A percentile compares a stretch with the other conserved stretches of the same genome.
Evolutionary conservation across 305 asterid genomes (phyloP).

Genomic region (Ajuga reptans): DNA sequence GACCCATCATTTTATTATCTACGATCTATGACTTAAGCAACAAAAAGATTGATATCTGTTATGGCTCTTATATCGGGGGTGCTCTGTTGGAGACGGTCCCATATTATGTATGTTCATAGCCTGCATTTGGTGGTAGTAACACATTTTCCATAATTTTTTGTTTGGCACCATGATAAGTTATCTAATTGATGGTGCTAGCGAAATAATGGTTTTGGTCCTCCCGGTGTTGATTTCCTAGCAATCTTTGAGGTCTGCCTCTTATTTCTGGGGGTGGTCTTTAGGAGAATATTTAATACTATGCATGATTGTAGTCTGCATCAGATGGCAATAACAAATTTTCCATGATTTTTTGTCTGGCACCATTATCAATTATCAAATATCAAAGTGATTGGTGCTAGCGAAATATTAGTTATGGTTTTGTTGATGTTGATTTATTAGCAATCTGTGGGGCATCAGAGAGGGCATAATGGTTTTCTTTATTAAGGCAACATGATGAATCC

Average conservation of each 20-base stretch:
- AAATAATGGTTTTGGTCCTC: not conserved
- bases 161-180: not conserved
- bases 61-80: no score
- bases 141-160: not conserved
- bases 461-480: not conserved
- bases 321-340: not conserved
- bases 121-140: not conserved
- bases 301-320: no score
- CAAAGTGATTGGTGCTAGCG: not conserved
- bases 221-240: not conserved
- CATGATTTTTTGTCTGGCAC: not conserved
- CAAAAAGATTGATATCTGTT: not conserved
- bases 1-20: not conserved
- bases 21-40: not conserved
- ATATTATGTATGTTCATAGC: not conserved
- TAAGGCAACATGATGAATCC: not conserved
- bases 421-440: not conserved
- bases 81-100: no score
- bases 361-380: not conserved
- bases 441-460: conserved; percentile 1
- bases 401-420: not conserved
- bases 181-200: not conserved
- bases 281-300: no score
- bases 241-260: not conserved
- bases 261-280: no score